A percentile compares a stretch with the other conserved stretches of the same genome.
phyloP scores from a whole-genome alignment of 495 filamentous ascomycete genomes.

The Platismatia glauca region DNA sequence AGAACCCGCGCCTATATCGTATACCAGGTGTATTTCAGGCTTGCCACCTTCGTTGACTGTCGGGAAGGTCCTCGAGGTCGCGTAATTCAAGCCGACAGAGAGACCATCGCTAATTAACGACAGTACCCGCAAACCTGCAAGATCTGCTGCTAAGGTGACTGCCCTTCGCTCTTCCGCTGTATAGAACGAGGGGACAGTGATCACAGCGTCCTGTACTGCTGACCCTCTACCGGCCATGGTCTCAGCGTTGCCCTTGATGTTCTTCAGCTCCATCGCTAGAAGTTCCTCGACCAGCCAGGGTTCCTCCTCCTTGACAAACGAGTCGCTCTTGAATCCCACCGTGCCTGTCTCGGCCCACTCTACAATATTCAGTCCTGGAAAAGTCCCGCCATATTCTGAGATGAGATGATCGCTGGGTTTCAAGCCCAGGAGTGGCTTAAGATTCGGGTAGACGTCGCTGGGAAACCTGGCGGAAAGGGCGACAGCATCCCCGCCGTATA shows the following conservation, averaged over 20 bases:
- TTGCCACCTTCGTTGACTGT: conserved; percentile 73
- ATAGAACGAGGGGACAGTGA: conserved; percentile 89
- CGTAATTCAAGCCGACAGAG: conserved; percentile 91
- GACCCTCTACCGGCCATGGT: conserved; percentile 69
- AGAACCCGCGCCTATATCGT: conserved; percentile 97
- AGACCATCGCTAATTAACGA: conserved; percentile 82
- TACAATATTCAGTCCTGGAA: conserved; percentile 49
- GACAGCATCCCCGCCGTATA: conserved; percentile 86
- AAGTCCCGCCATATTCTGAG: conserved; percentile 55
- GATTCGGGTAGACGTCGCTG: conserved; percentile 84
- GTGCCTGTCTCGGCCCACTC: conserved; percentile 54
- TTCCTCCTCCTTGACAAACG: conserved; percentile 54
- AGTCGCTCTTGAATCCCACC: conserved; percentile 66
- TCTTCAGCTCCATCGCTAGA: conserved; percentile 91
- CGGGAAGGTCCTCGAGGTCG: conserved; percentile 81
- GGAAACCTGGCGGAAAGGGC: conserved; percentile 82
- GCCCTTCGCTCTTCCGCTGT: conserved; percentile 79
- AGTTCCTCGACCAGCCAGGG: conserved; percentile 86
- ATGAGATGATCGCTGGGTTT: conserved; percentile 52
- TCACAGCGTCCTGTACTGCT: conserved; percentile 67
- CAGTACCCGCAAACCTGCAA: conserved; percentile 81
- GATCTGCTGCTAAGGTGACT: conserved; percentile 67
- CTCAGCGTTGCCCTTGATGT: conserved; percentile 79
- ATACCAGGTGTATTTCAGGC: conserved; percentile 87
- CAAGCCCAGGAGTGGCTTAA: conserved; percentile 78